These are phyloP conservation scores for Penicillium herquei DNA, from an alignment of 495 filamentous ascomycete genomes.

Conservation along the genomic window DNA sequence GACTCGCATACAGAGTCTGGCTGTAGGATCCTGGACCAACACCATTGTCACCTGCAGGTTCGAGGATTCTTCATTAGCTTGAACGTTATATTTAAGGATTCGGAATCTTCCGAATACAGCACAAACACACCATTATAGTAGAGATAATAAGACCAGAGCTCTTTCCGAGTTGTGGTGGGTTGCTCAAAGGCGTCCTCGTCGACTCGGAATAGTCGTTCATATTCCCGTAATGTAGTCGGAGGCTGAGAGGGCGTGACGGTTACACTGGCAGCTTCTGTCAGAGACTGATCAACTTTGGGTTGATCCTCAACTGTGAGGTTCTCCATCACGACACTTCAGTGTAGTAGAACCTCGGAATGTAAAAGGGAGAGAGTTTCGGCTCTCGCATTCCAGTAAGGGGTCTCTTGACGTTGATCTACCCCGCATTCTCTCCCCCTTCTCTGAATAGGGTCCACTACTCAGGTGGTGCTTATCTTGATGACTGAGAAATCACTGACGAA, in stretches of 20 bases:
- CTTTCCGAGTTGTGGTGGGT: slow-evolving; percentile 46
- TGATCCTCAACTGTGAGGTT: background rate
- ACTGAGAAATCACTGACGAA: too few relatives aligned
- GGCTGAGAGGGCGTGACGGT: slow-evolving; percentile 7
- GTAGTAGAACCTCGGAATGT: slow-evolving; percentile 1
- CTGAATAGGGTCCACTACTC: too few relatives aligned
- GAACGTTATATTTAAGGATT: background rate
- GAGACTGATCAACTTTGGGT: background rate
- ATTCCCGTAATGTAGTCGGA: slow-evolving; percentile 25
- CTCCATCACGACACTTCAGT: slow-evolving; percentile 1
- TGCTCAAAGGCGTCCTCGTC: slow-evolving; percentile 40
- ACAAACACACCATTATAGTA: slow-evolving; percentile 39
- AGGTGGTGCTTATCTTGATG: too few relatives aligned
- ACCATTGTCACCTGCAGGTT: slow-evolving; percentile 41
- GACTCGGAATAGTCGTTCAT: slow-evolving; percentile 40
- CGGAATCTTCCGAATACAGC: background rate
- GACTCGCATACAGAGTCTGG: slow-evolving; percentile 37
- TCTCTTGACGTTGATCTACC: slow-evolving; percentile 9
- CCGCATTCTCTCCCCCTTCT: slow-evolving; percentile 11
- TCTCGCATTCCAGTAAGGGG: background rate
- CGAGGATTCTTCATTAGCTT: background rate
- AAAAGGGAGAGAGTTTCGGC: slow-evolving; percentile 3
- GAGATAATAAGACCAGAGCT: slow-evolving; percentile 52
- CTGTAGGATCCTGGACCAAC: slow-evolving; percentile 49
- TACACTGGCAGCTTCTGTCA: slow-evolving; percentile 11